A percentile compares a stretch with the other conserved stretches of the same genome.
These are phyloP conservation scores for Clonostachys byssicola DNA, from an alignment of 2,329 filamentous ascomycete genomes.

Conservation along the genomic window DNA sequence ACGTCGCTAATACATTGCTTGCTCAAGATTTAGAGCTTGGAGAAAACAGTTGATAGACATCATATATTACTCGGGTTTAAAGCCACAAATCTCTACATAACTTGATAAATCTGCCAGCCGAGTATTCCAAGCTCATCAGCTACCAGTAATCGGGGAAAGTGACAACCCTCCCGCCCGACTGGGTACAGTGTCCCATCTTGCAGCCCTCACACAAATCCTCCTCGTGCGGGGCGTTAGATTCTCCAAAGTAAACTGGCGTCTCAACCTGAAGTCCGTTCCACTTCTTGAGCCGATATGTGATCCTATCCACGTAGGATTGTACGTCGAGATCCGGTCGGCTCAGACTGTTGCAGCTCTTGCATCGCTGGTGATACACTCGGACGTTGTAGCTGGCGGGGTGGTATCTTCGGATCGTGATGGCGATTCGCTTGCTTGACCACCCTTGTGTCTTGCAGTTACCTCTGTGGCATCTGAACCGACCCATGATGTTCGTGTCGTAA, in stretches of 20 bases:
- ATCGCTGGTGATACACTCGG: conserved; percentile 28
- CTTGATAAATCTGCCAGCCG: too few relatives aligned
- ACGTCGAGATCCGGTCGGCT: conserved; percentile 17
- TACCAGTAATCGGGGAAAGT: too few relatives aligned
- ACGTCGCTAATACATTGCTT: too few relatives aligned
- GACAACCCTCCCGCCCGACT: too few relatives aligned
- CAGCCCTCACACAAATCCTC: conserved; percentile 26
- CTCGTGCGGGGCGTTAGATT: conserved; percentile 13
- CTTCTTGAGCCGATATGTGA: conserved; percentile 27
- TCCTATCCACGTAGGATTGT: conserved; percentile 22
- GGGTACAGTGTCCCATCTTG: conserved; percentile 19
- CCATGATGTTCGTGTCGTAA: conserved; percentile 4
- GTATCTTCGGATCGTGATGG: conserved; percentile 25
- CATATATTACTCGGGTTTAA: too few relatives aligned
- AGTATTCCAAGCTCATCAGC: too few relatives aligned
- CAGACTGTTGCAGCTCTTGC: conserved; percentile 18
- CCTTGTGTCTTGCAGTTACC: conserved; percentile 6
- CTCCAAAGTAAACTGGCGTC: neutral
- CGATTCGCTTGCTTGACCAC: conserved; percentile 26
- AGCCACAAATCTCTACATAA: too few relatives aligned
- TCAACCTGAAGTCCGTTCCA: conserved; percentile 21
- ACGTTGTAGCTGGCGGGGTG: conserved; percentile 22
- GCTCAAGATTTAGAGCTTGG: too few relatives aligned
- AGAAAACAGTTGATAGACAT: too few relatives aligned
- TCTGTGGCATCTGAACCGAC: conserved; percentile 21